These are phyloP conservation scores for Nitzschia putrida DNA, from an alignment of 108 stramenopile species.

Conservation along the genomic window DNA sequence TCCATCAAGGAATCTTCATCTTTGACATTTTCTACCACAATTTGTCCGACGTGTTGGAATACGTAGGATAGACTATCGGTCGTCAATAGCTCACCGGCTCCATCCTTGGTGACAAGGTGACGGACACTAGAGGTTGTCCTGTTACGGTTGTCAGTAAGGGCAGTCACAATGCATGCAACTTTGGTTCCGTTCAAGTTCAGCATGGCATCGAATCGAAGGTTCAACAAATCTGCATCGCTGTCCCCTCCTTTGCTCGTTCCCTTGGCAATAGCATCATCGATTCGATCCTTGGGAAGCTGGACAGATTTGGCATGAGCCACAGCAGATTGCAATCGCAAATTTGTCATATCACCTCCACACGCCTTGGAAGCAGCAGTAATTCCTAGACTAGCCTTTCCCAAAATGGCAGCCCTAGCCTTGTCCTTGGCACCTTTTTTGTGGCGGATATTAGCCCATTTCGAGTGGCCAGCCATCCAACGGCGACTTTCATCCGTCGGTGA, in stretches of 20 bases:
- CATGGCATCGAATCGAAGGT: constrained; percentile 70
- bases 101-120: constrained; percentile 54
- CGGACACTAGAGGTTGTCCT: constrained; percentile 71
- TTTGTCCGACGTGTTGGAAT: constrained; percentile 66
- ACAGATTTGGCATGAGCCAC: constrained; percentile 60
- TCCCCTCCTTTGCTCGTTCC: constrained; percentile 41
- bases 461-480: constrained; percentile 68
- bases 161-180: constrained; percentile 62
- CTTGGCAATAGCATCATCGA: constrained; percentile 64
- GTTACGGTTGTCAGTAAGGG: constrained; percentile 74
- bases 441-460: constrained; percentile 76
- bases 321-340: constrained; percentile 64
- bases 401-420: constrained; percentile 39
- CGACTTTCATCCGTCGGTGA: constrained; percentile 1
- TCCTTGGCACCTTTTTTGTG: constrained; percentile 76
- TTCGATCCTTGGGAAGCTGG: constrained; percentile 68
- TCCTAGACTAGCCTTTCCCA: constrained; percentile 63
- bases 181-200: constrained; percentile 47
- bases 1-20: constrained; percentile 62
- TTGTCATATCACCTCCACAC: constrained; percentile 61
- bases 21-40: constrained; percentile 41
- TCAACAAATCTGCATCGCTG: constrained; percentile 42
- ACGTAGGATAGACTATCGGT: constrained; percentile 62
- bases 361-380: constrained; percentile 54
- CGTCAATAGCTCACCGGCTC: constrained; percentile 60